Conservation (phyloP, 371 early-diverging fungal genomes). For the Neoconidiobolus thromboides region DNA sequence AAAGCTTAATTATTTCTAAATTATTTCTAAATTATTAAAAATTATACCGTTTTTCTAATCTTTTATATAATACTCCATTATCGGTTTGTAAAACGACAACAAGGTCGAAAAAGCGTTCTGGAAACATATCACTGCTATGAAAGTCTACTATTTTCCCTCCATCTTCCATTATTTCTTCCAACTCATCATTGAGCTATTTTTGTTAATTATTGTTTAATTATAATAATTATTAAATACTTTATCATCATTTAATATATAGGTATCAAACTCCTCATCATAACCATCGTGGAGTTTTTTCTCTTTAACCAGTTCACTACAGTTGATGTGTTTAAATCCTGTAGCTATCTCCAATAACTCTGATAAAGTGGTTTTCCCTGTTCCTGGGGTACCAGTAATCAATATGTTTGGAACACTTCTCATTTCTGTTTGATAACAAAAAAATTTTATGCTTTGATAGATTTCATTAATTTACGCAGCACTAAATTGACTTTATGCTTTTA, state of each 20-base stretch:
- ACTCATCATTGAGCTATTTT: conserved; percentile 54
- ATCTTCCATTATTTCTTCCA: conserved; percentile 52
- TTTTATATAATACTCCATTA: conserved; percentile 57
- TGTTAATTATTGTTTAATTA: background rate
- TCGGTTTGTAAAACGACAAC: conserved; percentile 79
- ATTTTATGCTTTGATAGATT: too few relatives aligned
- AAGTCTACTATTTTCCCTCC: conserved; percentile 86
- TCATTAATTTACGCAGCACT: too few relatives aligned
- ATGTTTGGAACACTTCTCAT: conserved; percentile 45
- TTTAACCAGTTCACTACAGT: conserved; percentile 79
- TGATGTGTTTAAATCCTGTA: conserved; percentile 46
- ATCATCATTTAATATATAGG: conserved; percentile 83
- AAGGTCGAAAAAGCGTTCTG: conserved; percentile 92
- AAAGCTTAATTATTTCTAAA: background rate
- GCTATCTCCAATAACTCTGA: conserved; percentile 58
- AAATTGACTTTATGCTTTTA: too few relatives aligned
- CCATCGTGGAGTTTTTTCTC: conserved; percentile 72
- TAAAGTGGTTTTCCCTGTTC: conserved; percentile 94
- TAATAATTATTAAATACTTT: conserved; percentile 25
- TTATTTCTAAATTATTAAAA: background rate
- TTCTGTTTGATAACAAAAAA: too few relatives aligned
- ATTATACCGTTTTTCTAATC: conserved; percentile 59
- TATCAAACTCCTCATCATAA: conserved; percentile 71
- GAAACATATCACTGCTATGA: conserved; percentile 86
- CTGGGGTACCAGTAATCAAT: conserved; percentile 95